These are phyloP conservation scores for Rhododendron mucronatum DNA, from an alignment of 148 eudicot genomes.

Conservation along the genomic window DNA sequence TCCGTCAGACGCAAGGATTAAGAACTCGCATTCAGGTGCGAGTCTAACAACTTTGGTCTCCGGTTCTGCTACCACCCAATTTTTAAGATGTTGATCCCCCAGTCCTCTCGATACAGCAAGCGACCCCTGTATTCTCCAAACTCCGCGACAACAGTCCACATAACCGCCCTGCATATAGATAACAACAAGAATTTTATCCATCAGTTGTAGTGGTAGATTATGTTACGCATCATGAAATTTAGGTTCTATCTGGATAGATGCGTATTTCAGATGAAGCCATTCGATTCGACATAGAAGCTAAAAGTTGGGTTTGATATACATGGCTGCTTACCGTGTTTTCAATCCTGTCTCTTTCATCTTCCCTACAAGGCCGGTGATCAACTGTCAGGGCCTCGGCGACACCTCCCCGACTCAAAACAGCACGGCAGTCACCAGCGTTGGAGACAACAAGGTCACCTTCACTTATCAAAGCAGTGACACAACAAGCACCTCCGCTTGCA, in stretches of 20 bases:
- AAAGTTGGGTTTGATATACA: not conserved
- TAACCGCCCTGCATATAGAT: constrained; percentile 47
- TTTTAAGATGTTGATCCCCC: constrained; percentile 51
- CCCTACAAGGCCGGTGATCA: constrained; percentile 53
- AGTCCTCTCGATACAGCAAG: constrained; percentile 65
- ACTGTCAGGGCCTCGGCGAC: constrained; percentile 52
- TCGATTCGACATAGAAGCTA: not conserved
- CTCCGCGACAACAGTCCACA: constrained; percentile 45
- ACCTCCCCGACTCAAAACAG: constrained; percentile 53
- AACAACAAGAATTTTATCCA: not conserved
- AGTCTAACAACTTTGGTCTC: constrained; percentile 34
- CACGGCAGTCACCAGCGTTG: constrained; percentile 71
- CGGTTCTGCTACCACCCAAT: constrained; percentile 62
- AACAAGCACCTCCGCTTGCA: constrained; percentile 49
- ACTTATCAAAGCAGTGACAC: constrained; percentile 46
- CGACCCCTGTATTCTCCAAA: constrained; percentile 67
- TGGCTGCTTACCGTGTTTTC: constrained; percentile 29
- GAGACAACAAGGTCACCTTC: constrained; percentile 45
- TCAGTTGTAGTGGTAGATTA: not conserved
- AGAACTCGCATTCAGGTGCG: constrained; percentile 41
- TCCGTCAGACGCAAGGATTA: constrained; percentile 70
- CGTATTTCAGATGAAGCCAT: too few species aligned
- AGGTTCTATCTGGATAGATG: not conserved
- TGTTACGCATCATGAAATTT: not conserved
- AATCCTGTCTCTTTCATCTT: constrained; percentile 46